Conservation (phyloP, 306 rosid genomes). For the Ormosia emarginata region DNA sequence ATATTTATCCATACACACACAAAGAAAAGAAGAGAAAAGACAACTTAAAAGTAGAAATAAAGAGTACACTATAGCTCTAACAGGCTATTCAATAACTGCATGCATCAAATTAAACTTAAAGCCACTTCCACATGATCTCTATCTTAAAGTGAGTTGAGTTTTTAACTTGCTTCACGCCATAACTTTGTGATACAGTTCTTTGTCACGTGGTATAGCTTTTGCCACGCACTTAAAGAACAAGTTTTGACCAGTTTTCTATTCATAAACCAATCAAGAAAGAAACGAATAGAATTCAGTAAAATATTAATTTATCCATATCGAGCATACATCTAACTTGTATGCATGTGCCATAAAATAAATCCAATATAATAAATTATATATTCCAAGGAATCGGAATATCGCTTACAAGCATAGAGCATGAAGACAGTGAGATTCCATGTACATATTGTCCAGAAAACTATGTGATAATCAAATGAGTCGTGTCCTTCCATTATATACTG, state of each 20-base stretch:
- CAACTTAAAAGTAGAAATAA: not conserved
- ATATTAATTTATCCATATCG: constrained; percentile 31
- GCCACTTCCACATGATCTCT: not conserved
- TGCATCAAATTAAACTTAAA: not conserved
- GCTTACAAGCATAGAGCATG: not conserved
- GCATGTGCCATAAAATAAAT: not conserved
- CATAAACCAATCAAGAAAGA: not conserved
- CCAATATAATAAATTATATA: not conserved
- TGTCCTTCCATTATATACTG: not conserved
- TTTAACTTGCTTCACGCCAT: constrained; percentile 11
- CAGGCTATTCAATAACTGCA: not conserved
- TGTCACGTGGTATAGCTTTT: constrained; percentile 23
- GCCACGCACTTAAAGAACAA: constrained; percentile 14
- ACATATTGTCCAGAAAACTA: not conserved
- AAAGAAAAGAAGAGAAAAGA: not conserved
- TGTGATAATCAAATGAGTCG: not conserved
- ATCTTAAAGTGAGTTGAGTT: not conserved
- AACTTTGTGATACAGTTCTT: constrained; percentile 6
- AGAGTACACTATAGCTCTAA: not conserved
- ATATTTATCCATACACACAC: not conserved
- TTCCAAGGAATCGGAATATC: constrained; percentile 11
- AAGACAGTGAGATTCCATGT: constrained; percentile 18
- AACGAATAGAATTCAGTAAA: constrained; percentile 27
- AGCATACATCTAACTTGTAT: constrained; percentile 6
- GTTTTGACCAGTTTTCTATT: not conserved